These are phyloP conservation scores for Phytophthora palmivora DNA, from an alignment of 352 stramenopile species.

Conservation along the genomic window DNA sequence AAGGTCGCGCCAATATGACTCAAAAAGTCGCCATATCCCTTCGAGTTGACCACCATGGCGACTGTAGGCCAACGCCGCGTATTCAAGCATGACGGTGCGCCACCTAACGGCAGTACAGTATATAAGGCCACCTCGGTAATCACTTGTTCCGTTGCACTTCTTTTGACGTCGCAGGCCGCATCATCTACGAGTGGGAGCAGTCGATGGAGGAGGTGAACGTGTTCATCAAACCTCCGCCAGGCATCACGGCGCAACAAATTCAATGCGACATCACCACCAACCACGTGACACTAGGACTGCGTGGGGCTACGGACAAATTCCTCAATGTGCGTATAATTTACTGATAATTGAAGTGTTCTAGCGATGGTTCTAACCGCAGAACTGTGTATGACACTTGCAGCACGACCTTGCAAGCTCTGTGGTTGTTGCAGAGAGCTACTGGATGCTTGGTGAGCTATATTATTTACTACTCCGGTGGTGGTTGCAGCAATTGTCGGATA, in stretches of 20 bases:
- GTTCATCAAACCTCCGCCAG: slow-evolving; percentile 93
- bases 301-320: slow-evolving; percentile 90
- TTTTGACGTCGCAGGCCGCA: slow-evolving; percentile 45
- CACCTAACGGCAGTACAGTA: neutral
- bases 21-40: neutral
- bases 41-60: slow-evolving; percentile 44
- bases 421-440: slow-evolving; percentile 95
- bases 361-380: neutral
- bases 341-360: neutral
- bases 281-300: slow-evolving; percentile 92
- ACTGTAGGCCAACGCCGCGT: slow-evolving; percentile 51
- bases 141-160: neutral
- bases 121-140: neutral
- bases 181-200: slow-evolving; percentile 98
- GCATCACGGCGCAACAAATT: slow-evolving; percentile 84
- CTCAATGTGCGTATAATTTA: slow-evolving; percentile 78
- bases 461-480: neutral
- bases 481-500: neutral
- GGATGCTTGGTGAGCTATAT: slow-evolving; percentile 88
- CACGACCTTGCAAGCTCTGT: slow-evolving; percentile 93
- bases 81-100: slow-evolving; percentile 78
- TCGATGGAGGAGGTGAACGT: slow-evolving; percentile 95
- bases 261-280: slow-evolving; percentile 90
- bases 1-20: slow-evolving; percentile 45
- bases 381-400: slow-evolving; percentile 38